phyloP scores from a whole-genome alignment of 169 alveolate genomes.

The Cryptosporidium ryanae region DNA sequence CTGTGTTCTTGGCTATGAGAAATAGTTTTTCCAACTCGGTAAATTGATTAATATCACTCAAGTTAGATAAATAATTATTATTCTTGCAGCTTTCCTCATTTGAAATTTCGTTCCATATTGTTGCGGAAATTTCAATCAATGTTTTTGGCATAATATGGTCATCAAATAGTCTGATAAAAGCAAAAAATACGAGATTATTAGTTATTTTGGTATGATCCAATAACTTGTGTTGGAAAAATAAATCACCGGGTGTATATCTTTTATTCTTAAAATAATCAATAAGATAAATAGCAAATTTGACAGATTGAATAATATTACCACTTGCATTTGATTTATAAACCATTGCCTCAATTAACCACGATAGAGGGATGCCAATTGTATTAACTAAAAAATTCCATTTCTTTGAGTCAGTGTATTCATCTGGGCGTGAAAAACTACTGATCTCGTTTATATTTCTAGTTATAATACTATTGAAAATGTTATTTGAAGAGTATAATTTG shows the following conservation, averaged over 20 bases:
- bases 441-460: conserved; percentile 43
- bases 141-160: background rate
- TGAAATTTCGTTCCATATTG: background rate
- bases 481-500: background rate
- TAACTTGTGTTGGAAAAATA: conserved; percentile 13
- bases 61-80: background rate
- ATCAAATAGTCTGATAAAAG: conserved; percentile 6
- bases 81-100: background rate
- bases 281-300: conserved; percentile 14
- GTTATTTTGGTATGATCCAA: background rate
- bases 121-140: conserved; percentile 17
- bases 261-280: conserved; percentile 5
- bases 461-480: conserved; percentile 13
- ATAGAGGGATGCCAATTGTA: conserved; percentile 11
- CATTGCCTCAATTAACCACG: conserved; percentile 57
- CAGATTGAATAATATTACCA: conserved; percentile 15
- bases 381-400: conserved; percentile 42
- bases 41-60: background rate
- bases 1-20: background rate
- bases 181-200: background rate
- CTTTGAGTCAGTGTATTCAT: conserved; percentile 1
- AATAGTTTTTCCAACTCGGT: background rate
- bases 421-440: background rate
- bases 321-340: conserved; percentile 23
- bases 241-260: conserved; percentile 12